Conservation (phyloP, 257 asterid species). For the Osmanthus fragrans region DNA sequence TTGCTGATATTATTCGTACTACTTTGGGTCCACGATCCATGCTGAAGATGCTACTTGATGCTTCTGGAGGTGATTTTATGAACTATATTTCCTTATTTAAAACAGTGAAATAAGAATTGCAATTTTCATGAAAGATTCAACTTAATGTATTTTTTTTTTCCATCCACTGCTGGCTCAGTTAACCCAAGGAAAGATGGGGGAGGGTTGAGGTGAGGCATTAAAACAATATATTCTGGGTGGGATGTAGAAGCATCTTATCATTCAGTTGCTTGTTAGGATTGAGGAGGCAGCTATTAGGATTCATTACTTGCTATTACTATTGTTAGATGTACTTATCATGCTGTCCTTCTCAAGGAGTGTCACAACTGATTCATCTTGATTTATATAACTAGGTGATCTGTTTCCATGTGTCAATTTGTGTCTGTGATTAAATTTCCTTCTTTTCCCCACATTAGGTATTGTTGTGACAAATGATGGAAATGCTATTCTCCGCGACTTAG, state of each 20-base stretch:
- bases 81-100: neutral
- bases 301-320: neutral
- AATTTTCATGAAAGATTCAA: neutral
- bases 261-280: neutral
- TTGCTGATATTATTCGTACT: conserved; percentile 55
- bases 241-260: neutral
- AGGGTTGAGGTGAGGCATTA: neutral
- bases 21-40: conserved; percentile 55
- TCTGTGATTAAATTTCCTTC: neutral
- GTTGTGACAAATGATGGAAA: neutral
- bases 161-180: neutral
- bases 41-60: conserved; percentile 58
- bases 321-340: neutral
- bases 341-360: neutral
- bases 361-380: neutral
- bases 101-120: neutral
- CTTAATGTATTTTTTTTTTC: neutral
- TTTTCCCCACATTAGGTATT: neutral
- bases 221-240: neutral
- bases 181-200: neutral
- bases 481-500: neutral
- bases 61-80: conserved; percentile 39
- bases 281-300: neutral
- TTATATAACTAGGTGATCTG: neutral
- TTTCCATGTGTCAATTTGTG: neutral